A percentile compares a stretch with the other conserved stretches of the same genome.
Evolutionary conservation across 805 yeast species (phyloP).

Genomic region (Saturnispora saitoi): DNA sequence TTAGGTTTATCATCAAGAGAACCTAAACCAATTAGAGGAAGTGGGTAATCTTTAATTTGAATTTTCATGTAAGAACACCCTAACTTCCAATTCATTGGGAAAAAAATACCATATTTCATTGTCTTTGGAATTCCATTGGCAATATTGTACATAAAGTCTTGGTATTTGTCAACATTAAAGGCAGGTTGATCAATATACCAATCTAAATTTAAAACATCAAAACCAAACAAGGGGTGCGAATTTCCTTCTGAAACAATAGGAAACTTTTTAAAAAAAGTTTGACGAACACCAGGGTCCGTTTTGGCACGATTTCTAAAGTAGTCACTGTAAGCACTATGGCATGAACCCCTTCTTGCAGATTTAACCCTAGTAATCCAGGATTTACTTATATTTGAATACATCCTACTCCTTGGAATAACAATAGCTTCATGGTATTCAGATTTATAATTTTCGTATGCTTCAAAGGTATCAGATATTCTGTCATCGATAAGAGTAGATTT

Average conservation of each 20-base stretch:
- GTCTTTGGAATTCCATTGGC: constrained; percentile 49
- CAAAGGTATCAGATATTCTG: constrained; percentile 13
- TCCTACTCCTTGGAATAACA: constrained; percentile 22
- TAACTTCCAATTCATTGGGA: constrained; percentile 41
- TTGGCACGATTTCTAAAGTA: constrained; percentile 8
- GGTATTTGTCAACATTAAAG: constrained; percentile 43
- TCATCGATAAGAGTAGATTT: constrained; percentile 18
- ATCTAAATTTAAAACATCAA: constrained; percentile 28
- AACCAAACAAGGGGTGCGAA: constrained; percentile 46
- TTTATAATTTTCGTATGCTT: constrained; percentile 20
- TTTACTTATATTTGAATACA: constrained; percentile 23
- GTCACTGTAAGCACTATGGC: neutral
- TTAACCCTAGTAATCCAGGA: constrained; percentile 26
- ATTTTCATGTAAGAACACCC: constrained; percentile 36
- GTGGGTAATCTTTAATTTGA: constrained; percentile 45
- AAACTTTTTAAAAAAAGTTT: constrained; percentile 20
- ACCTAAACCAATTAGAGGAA: constrained; percentile 47
- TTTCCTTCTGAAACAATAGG: constrained; percentile 24
- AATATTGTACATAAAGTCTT: constrained; percentile 30
- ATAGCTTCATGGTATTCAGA: constrained; percentile 18
- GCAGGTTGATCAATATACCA: constrained; percentile 39
- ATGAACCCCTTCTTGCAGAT: constrained; percentile 4
- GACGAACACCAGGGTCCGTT: constrained; percentile 22
- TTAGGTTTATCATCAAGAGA: constrained; percentile 34
- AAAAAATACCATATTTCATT: constrained; percentile 43